Percentiles rank a stretch among this genome's conserved stretches.
phyloP scores from a whole-genome alignment of 78 protist species.

The Speleostelium caveatum region DNA sequence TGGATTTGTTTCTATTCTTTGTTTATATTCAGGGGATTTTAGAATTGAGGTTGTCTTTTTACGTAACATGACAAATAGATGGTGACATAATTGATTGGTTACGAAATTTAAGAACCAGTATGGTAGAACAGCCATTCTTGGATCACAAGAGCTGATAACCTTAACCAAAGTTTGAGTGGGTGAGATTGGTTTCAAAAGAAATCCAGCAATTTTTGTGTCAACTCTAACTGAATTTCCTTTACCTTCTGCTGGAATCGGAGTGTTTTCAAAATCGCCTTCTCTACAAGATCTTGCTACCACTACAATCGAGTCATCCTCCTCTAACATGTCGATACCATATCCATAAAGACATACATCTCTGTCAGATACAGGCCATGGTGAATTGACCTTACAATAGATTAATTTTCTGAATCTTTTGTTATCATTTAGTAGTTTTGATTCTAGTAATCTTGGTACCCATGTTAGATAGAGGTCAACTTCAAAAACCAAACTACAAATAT shows the following conservation, averaged over 20 bases:
- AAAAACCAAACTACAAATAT: slow-evolving; percentile 37
- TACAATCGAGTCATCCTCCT: slow-evolving; percentile 26
- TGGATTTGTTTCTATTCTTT: slow-evolving; percentile 22
- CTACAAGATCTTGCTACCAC: slow-evolving; percentile 33
- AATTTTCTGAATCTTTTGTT: slow-evolving; percentile 23
- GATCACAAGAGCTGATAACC: slow-evolving; percentile 42
- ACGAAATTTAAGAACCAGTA: slow-evolving; percentile 60
- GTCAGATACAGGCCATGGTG: slow-evolving; percentile 65
- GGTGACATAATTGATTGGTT: slow-evolving; percentile 59
- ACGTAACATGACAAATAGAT: slow-evolving; percentile 47
- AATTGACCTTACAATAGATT: slow-evolving; percentile 16
- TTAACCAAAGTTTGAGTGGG: slow-evolving; percentile 26
- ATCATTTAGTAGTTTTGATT: neutral
- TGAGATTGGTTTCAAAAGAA: slow-evolving; percentile 18
- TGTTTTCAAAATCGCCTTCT: slow-evolving; percentile 21
- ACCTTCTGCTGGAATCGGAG: neutral
- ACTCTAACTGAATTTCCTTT: slow-evolving; percentile 14
- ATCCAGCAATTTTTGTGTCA: slow-evolving; percentile 34
- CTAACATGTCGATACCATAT: slow-evolving; percentile 68
- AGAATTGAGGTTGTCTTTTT: slow-evolving; percentile 8
- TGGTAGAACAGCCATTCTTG: slow-evolving; percentile 39
- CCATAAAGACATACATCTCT: slow-evolving; percentile 62
- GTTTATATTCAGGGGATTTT: slow-evolving; percentile 9
- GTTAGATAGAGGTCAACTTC: slow-evolving; percentile 44
- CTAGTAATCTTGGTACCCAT: slow-evolving; percentile 54